Evolutionary conservation across 352 stramenopile genomes (phyloP).

Genomic region (Phytophthora megakarya): DNA sequence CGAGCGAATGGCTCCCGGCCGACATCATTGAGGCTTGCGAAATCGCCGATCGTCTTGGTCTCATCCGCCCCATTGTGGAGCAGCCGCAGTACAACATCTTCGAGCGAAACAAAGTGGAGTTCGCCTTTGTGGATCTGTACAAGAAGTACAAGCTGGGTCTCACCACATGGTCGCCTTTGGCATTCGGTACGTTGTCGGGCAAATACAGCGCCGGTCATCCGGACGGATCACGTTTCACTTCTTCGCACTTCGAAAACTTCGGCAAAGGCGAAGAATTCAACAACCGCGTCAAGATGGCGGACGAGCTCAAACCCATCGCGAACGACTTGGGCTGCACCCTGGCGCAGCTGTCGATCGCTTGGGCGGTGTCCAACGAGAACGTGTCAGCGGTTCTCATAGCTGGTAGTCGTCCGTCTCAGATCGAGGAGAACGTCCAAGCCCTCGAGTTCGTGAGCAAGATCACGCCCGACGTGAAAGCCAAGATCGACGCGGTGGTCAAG

Average conservation of each 20-base stretch:
- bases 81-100: conserved; percentile 66
- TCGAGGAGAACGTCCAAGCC: conserved; percentile 13
- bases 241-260: background rate
- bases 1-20: conserved; percentile 6
- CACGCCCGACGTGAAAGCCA: conserved; percentile 8
- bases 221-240: background rate
- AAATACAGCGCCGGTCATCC: conserved; percentile 10
- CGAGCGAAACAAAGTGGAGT: conserved; percentile 48
- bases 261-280: background rate
- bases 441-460: conserved; percentile 9
- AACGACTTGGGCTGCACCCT: conserved; percentile 1
- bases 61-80: conserved; percentile 40
- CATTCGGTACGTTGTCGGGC: conserved; percentile 8
- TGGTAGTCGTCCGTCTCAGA: conserved; percentile 7
- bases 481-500: conserved; percentile 8
- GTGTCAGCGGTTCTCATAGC: conserved; percentile 16
- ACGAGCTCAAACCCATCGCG: conserved; percentile 8
- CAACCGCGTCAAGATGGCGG: conserved; percentile 3
- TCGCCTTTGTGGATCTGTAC: conserved; percentile 52
- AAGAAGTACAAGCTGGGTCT: conserved; percentile 15
- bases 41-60: conserved; percentile 6
- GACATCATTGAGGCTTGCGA: conserved; percentile 9
- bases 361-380: conserved; percentile 8
- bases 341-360: conserved; percentile 11
- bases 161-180: conserved; percentile 7